Evolutionary conservation across 1,139 yeast genomes (phyloP).

Genomic region (Candida glucosophila): DNA sequence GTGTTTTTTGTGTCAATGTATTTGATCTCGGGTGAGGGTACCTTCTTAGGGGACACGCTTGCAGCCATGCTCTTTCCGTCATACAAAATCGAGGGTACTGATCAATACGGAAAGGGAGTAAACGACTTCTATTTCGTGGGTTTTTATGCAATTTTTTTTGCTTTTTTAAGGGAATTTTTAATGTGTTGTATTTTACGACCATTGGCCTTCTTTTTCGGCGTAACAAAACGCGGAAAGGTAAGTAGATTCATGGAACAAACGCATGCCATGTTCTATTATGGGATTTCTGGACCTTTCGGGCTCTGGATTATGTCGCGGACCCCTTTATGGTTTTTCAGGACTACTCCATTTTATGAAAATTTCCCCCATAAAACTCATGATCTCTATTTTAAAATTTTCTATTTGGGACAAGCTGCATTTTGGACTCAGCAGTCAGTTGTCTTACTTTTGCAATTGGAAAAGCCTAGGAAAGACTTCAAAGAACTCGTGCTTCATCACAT

Average conservation of each 20-base stretch:
- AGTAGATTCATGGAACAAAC: slow-evolving; percentile 90
- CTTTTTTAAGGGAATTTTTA: slow-evolving; percentile 81
- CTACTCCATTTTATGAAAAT: slow-evolving; percentile 65
- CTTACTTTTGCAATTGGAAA: slow-evolving; percentile 75
- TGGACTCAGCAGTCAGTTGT: slow-evolving; percentile 96
- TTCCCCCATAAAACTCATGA: slow-evolving; percentile 82
- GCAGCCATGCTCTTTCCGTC: slow-evolving; percentile 62
- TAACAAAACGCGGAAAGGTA: slow-evolving; percentile 50
- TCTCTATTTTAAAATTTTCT: slow-evolving; percentile 66
- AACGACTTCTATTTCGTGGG: slow-evolving; percentile 75
- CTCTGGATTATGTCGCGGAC: slow-evolving; percentile 76
- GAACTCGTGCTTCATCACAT: slow-evolving; percentile 92
- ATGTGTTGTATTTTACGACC: slow-evolving; percentile 82
- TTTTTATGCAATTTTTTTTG: slow-evolving; percentile 78
- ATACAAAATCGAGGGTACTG: slow-evolving; percentile 50
- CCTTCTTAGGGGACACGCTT: slow-evolving; percentile 48
- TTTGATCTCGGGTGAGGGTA: slow-evolving; percentile 42
- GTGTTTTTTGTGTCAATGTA: slow-evolving; percentile 27
- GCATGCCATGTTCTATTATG: slow-evolving; percentile 75
- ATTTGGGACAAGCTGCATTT: slow-evolving; percentile 88
- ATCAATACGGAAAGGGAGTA: slow-evolving; percentile 76
- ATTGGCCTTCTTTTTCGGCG: slow-evolving; percentile 46
- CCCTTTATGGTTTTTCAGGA: slow-evolving; percentile 85
- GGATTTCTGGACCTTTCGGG: slow-evolving; percentile 78
- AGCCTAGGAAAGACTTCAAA: slow-evolving; percentile 87